These are phyloP conservation scores for Aegilops sharonensis DNA, from an alignment of 176 grass and related monocot genomes.

Conservation along the genomic window DNA sequence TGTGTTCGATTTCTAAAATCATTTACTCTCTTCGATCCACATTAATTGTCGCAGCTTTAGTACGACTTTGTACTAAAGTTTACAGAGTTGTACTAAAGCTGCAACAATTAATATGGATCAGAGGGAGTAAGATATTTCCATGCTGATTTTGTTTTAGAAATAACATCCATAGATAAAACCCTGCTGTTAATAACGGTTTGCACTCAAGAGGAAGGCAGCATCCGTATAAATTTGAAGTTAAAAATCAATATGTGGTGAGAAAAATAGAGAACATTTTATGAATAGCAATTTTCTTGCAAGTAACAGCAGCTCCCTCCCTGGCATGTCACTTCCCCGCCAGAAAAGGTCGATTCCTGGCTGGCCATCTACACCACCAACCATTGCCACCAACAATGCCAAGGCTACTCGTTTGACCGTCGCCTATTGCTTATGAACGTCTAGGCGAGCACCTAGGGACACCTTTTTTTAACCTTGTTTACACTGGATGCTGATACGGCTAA, in stretches of 20 bases:
- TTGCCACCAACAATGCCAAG: not conserved
- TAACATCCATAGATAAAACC: not conserved
- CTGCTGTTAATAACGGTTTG: conserved; percentile 3
- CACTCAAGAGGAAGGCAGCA: not conserved
- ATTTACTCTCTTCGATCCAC: not conserved
- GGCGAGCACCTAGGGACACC: not conserved
- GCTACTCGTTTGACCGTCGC: not conserved
- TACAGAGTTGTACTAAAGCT: no score
- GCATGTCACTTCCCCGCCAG: not conserved
- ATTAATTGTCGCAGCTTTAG: no score
- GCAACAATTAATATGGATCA: no score
- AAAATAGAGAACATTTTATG: not conserved
- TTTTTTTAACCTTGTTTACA: not conserved
- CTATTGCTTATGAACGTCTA: not conserved
- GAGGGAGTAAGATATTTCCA: not conserved
- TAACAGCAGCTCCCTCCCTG: not conserved
- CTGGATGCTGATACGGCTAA: not conserved
- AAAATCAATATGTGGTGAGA: not conserved
- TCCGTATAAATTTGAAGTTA: not conserved
- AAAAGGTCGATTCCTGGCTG: not conserved
- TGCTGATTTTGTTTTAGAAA: not conserved
- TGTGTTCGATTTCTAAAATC: not conserved
- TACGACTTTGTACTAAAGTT: no score
- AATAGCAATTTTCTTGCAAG: not conserved
- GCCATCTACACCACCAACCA: not conserved